Evolutionary conservation across 495 filamentous ascomycete genomes (phyloP).

Genomic region (Umbilicaria muhlenbergii): DNA sequence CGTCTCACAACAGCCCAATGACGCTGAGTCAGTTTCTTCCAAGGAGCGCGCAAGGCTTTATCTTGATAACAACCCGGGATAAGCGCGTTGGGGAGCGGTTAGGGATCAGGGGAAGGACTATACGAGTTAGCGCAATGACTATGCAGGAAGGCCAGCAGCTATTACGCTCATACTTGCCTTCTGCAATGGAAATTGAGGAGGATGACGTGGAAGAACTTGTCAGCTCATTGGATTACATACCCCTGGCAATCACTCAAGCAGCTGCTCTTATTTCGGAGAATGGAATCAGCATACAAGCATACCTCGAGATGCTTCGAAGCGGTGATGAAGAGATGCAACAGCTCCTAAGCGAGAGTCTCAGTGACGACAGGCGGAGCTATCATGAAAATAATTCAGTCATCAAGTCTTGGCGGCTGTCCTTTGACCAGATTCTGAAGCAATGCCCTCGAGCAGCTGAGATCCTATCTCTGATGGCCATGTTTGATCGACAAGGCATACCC

Average conservation of each 20-base stretch:
- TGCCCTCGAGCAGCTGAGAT: constrained; percentile 22
- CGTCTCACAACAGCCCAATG: too few relatives aligned
- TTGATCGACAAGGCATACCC: constrained; percentile 29
- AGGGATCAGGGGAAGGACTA: constrained; percentile 5
- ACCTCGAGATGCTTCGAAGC: constrained; percentile 18
- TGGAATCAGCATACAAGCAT: constrained; percentile 8
- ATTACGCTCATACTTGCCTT: constrained; percentile 7
- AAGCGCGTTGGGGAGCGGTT: constrained; percentile 13
- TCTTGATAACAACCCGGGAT: constrained; percentile 19
- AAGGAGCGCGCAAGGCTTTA: not conserved
- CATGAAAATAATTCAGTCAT: constrained; percentile 23
- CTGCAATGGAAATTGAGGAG: constrained; percentile 15
- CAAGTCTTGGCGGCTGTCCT: constrained; percentile 33
- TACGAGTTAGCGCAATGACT: constrained; percentile 13
- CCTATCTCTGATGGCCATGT: constrained; percentile 25
- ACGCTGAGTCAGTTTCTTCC: too few relatives aligned
- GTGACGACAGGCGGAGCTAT: constrained; percentile 22
- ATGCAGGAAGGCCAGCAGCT: constrained; percentile 10
- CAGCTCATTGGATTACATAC: constrained; percentile 22
- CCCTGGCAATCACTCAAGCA: constrained; percentile 33
- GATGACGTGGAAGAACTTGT: constrained; percentile 16
- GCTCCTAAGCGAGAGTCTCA: constrained; percentile 24
- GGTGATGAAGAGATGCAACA: constrained; percentile 18
- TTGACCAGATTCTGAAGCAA: constrained; percentile 23
- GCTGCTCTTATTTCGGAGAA: constrained; percentile 31